These are phyloP conservation scores for Arthrobotrys sinensis DNA, from an alignment of 2,329 filamentous ascomycete species.

Conservation along the genomic window DNA sequence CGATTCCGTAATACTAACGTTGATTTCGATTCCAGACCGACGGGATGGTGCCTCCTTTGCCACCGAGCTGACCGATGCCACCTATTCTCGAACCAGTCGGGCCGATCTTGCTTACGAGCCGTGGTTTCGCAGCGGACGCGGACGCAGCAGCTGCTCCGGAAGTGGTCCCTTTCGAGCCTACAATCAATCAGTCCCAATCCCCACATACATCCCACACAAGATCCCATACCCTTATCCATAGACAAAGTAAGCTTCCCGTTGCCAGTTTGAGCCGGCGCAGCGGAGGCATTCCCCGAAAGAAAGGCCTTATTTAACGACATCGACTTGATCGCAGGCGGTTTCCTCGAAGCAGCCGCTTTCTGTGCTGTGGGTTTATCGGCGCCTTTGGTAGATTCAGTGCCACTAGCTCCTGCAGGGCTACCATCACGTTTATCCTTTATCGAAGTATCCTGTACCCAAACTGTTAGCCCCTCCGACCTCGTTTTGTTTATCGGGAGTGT, in stretches of 20 bases:
- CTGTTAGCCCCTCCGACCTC: conserved; percentile 34
- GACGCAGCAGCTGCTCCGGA: conserved; percentile 37
- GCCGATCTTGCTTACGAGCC: conserved; percentile 63
- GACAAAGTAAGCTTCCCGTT: conserved; percentile 67
- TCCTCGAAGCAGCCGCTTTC: conserved; percentile 71
- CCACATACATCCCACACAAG: not conserved
- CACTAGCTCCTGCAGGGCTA: conserved; percentile 61
- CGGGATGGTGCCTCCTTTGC: conserved; percentile 60
- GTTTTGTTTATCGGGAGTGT: not conserved
- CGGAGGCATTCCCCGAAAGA: conserved; percentile 78
- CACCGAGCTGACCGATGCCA: conserved; percentile 50
- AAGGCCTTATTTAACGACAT: conserved; percentile 90
- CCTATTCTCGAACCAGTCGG: conserved; percentile 60
- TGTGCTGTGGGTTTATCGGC: conserved; percentile 65
- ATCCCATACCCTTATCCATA: conserved; percentile 69
- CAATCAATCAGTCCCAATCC: conserved; percentile 16
- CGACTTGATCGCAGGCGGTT: conserved; percentile 84
- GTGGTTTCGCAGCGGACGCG: conserved; percentile 62
- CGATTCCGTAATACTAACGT: conserved; percentile 72
- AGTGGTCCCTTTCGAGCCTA: conserved; percentile 51
- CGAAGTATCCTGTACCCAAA: conserved; percentile 48
- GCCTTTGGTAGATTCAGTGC: conserved; percentile 68
- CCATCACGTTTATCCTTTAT: conserved; percentile 60
- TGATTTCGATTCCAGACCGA: conserved; percentile 87
- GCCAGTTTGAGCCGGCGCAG: conserved; percentile 69